Evolutionary conservation across 2,329 filamentous ascomycete genomes (phyloP), one percentile per base, ranked within the genome.

Genomic region (Penicillium nordicum): DNA sequence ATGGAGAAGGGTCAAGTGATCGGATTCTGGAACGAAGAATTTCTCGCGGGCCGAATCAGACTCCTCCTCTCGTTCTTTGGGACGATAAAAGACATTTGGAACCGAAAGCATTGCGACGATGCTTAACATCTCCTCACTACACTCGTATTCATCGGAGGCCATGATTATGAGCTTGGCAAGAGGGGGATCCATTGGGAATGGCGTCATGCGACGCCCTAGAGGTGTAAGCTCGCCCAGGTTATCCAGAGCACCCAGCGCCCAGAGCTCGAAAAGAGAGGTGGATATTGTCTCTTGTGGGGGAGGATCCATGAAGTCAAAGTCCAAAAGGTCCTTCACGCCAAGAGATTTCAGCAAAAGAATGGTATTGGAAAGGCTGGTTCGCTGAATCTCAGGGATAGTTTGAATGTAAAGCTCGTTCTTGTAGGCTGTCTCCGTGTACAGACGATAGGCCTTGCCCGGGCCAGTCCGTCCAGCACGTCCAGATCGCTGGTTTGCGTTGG

Each of bases 301-400:
- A 1, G 94, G 94, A 65, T 99, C 94, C 93, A 99, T 97, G 67
- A 99, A 99, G 72, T 97, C 92, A 69, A 99, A 99, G 72, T 99
- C 93, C 1, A 99, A 78, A 10, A 99, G 80, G 64, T 99, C 92
- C 69, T 90, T 93, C 18, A 99, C 93, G 0, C 94, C 94, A 0
- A 99, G 83, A 0, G 91, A 96, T 71, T 99, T 99, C 45, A 99
- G 82, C 47, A 99, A 84, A 14, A 99, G 81, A 3, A 99, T 93
- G 0, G 92, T 97, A 67, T 97, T 97, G 67, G 91, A 88, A 2
- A 99, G 84, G 67, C 97, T 99, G 0, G 94, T 99, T 18, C 94
- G 85, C 75, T 99, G 94, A 41, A 99, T 97, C 71, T 99, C 94
- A 0, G 94, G 94, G 46, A 99, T 99, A 0, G 94, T 96, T 68